Evolutionary conservation across 768 basidiomycete species (phyloP).

Genomic region (Psilocybe tampanensis): DNA sequence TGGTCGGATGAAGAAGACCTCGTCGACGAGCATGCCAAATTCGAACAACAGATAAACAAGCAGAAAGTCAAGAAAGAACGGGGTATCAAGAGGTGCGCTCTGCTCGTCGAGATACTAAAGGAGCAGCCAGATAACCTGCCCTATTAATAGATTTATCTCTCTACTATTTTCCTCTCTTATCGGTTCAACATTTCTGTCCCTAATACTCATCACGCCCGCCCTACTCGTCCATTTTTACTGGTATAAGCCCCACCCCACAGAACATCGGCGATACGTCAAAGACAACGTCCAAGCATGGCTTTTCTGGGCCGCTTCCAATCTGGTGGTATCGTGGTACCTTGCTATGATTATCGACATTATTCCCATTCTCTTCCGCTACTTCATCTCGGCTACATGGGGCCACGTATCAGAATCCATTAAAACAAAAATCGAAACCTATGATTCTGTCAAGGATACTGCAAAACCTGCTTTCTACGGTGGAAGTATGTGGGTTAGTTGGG

Average conservation of each 20-base stretch:
- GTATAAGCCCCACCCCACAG: conserved; percentile 61
- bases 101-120: neutral
- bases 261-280: conserved; percentile 58
- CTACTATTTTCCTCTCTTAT: conserved; percentile 73
- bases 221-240: conserved; percentile 70
- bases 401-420: conserved; percentile 74
- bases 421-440: conserved; percentile 67
- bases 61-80: conserved; percentile 46
- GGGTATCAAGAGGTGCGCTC: conserved; percentile 54
- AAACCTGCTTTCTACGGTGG: conserved; percentile 78
- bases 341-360: conserved; percentile 72
- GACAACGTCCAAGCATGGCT: conserved; percentile 78
- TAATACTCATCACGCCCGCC: conserved; percentile 60
- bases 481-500: conserved; percentile 73
- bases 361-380: conserved; percentile 52
- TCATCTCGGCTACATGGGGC: conserved; percentile 69
- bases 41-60: conserved; percentile 59
- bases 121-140: neutral
- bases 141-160: conserved; percentile 49
- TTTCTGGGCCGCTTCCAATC: conserved; percentile 80
- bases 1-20: conserved; percentile 83
- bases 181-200: conserved; percentile 69
- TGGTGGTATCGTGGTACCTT: conserved; percentile 79
- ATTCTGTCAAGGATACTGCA: conserved; percentile 65
- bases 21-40: conserved; percentile 68